Evolutionary conservation across 2,329 filamentous ascomycete species (phyloP), one percentile per base, ranked within the genome.

Genomic region (Fusarium virguliforme): DNA sequence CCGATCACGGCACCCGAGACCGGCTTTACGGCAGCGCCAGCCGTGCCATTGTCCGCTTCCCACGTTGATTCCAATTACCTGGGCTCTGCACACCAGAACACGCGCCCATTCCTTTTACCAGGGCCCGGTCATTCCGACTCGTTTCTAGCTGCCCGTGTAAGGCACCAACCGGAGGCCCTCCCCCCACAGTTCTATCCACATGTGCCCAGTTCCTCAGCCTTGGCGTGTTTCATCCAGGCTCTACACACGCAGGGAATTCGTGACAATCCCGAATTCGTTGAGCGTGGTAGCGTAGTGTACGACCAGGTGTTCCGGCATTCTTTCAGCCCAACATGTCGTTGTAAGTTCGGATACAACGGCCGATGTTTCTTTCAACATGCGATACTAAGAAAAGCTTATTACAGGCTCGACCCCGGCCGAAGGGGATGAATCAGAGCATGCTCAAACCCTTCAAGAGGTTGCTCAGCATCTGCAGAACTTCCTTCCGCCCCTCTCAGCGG

Each of bases 311-410:
- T 55, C 51, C 22, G 24, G 34, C 18, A 37, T 55, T 55, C 32
- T 18, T 55, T 55, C 51, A 55, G 51, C 32, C 32, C 34, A 38
- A 55, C 15, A 55, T 55, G 51, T 37, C n/a, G 15, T 55, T 55
- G 26, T 40, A 55, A 55, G 51, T 55, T 40, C 40, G 22, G 34
- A 55, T 12, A 55, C 34, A 37, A 38, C 22, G 15, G 8, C 34
- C 12, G 34, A 37, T 3, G 51, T 37, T 55, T 37, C n/a, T 13
- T 55, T 37, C n/a, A 37, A 37, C 8, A 55, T 38, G 32, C 32
- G 34, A 43, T 43, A 43, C 40, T 43, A 22, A 43, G 53, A 37
- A n/a, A n/a, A n/a, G n/a, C n/a, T n/a, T n/a, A n/a, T n/a, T n/a
- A n/a, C n/a, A n/a, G n/a, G n/a, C n/a, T n/a, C n/a, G n/a, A n/a